Conservation (phyloP, 176 grass and related monocot genomes). For the Carex scoparia region DNA sequence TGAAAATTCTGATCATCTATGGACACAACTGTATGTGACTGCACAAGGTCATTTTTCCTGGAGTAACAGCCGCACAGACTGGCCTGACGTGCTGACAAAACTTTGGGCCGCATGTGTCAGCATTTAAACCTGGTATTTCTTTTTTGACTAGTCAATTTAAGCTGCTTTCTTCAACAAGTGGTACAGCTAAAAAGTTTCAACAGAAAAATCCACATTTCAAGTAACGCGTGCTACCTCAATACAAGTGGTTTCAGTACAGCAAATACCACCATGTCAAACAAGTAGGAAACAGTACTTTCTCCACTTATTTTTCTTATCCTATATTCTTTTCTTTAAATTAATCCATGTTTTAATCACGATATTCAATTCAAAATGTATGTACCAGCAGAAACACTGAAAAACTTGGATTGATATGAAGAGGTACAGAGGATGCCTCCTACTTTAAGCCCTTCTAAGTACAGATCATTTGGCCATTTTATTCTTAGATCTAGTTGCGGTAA, state of each 20-base stretch:
- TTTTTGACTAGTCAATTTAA: background rate
- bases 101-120: background rate
- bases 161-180: background rate
- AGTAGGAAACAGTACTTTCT: background rate
- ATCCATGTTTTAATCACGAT: background rate
- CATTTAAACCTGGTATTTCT: background rate
- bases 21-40: background rate
- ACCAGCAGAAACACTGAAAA: constrained; percentile 92
- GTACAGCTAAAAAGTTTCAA: background rate
- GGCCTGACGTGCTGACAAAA: background rate
- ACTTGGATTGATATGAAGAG: constrained; percentile 58
- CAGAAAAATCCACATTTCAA: background rate
- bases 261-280: background rate
- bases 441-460: constrained; percentile 93
- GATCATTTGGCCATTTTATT: constrained; percentile 99
- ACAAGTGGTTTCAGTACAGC: background rate
- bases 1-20: background rate
- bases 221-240: background rate
- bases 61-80: background rate
- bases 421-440: constrained; percentile 89
- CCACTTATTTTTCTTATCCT: background rate
- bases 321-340: background rate
- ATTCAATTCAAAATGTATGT: constrained; percentile 16
- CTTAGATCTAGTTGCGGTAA: constrained; percentile 64
- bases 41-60: background rate